Conservation (phyloP, 768 basidiomycete species). For the Pilatotrama ljubarskyi region DNA sequence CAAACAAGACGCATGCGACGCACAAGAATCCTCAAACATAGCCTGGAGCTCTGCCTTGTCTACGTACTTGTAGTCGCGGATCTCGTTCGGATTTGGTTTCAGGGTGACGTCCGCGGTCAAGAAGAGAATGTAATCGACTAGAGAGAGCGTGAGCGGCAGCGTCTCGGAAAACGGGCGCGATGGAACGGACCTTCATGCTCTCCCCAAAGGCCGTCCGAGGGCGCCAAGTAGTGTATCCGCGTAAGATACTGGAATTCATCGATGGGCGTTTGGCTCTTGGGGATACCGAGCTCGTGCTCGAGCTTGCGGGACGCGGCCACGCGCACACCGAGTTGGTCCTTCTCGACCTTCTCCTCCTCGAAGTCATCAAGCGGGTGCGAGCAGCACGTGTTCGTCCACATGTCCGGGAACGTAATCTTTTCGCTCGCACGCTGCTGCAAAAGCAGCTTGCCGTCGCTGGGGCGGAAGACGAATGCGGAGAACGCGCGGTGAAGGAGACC, state of each 20-base stretch:
- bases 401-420: conserved; percentile 98
- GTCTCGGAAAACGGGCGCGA: not conserved
- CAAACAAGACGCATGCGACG: conserved; percentile 25
- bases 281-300: conserved; percentile 95
- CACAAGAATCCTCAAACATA: conserved; percentile 86
- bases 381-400: conserved; percentile 99
- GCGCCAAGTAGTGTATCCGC: conserved; percentile 95
- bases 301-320: conserved; percentile 94
- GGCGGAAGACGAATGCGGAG: conserved; percentile 95
- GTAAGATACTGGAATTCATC: conserved; percentile 94
- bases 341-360: conserved; percentile 75
- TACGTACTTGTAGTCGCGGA: conserved; percentile 88
- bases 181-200: conserved; percentile 88
- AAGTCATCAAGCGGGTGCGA: conserved; percentile 95
- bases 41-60: conserved; percentile 84
- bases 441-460: conserved; percentile 88
- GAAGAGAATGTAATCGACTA: conserved; percentile 99
- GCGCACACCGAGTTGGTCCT: conserved; percentile 79
- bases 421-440: conserved; percentile 95
- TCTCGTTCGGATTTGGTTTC: conserved; percentile 84
- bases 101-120: conserved; percentile 85
- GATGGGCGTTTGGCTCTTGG: conserved; percentile 68
- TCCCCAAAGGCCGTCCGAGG: conserved; percentile 91
- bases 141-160: not conserved
- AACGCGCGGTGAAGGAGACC: conserved; percentile 97